Conservation (phyloP, 371 early-diverging fungal species). For the Mortierella sp. region DNA sequence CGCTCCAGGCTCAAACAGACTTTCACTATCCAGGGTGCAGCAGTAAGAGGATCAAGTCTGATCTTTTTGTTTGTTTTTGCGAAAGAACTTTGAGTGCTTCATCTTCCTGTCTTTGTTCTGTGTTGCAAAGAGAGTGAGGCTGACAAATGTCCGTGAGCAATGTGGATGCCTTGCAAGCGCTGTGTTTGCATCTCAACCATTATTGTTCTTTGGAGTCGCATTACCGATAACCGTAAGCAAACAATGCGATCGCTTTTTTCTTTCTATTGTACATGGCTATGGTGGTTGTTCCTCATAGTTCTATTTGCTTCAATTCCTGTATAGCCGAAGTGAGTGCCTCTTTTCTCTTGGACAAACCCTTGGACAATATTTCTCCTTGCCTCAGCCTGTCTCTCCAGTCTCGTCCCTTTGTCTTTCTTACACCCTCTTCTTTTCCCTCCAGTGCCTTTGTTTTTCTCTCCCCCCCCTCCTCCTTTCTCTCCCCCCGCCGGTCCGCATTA, state of each 20-base stretch:
- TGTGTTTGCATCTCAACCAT: neutral
- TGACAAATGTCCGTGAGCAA: slow-evolving; percentile 11
- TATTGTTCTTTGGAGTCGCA: neutral
- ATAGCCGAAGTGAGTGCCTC: neutral
- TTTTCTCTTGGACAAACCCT: neutral
- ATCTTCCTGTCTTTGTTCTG: too few relatives aligned
- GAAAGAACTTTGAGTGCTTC: too few relatives aligned
- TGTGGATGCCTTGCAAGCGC: neutral
- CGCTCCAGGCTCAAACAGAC: neutral
- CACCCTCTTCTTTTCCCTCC: neutral
- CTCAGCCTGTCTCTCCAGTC: neutral
- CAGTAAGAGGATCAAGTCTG: neutral
- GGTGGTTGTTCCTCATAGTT: neutral
- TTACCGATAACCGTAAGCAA: neutral
- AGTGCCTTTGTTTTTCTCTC: neutral
- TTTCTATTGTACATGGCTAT: neutral
- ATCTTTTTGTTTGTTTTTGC: too few relatives aligned
- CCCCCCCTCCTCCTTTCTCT: neutral
- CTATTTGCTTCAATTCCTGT: neutral
- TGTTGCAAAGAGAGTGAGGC: neutral
- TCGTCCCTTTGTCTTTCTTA: neutral
- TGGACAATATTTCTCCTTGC: neutral
- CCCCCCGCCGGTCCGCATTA: neutral
- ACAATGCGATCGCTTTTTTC: neutral
- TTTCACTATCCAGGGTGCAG: neutral